Conservation (phyloP, 257 asterid species). For the Gentiana dahurica region DNA sequence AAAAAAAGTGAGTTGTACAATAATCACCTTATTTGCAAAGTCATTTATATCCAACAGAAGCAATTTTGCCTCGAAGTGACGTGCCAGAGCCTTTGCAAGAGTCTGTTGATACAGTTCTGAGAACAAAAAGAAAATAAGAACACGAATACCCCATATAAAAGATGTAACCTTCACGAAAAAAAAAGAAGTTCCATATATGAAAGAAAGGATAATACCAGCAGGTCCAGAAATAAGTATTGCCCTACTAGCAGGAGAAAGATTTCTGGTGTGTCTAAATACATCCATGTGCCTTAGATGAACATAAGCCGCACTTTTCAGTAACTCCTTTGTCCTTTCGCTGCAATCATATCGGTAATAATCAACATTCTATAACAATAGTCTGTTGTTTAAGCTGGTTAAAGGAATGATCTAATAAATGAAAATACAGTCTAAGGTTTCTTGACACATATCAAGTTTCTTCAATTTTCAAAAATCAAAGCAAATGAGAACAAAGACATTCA, state of each 20-base stretch:
- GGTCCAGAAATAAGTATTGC: slow-evolving; percentile 83
- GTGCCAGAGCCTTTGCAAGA: slow-evolving; percentile 80
- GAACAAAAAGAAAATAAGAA: background rate
- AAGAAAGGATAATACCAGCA: slow-evolving; percentile 34
- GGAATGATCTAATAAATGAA: too few species aligned
- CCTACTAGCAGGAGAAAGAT: slow-evolving; percentile 82
- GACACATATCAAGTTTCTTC: too few species aligned
- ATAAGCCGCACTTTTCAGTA: slow-evolving; percentile 71
- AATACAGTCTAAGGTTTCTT: too few species aligned
- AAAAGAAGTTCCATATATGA: background rate
- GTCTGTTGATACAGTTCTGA: slow-evolving; percentile 67
- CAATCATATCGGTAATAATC: background rate
- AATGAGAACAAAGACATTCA: too few species aligned
- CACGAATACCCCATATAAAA: background rate
- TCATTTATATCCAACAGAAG: slow-evolving; percentile 58
- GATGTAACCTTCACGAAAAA: slow-evolving; percentile 1
- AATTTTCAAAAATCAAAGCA: too few species aligned
- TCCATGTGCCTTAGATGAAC: slow-evolving; percentile 51
- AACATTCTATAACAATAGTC: background rate
- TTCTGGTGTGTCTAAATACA: slow-evolving; percentile 49
- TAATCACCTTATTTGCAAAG: slow-evolving; percentile 55
- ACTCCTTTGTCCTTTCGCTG: slow-evolving; percentile 65
- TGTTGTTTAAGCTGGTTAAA: too few species aligned
- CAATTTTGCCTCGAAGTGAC: slow-evolving; percentile 59
- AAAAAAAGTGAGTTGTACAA: slow-evolving; percentile 5